A percentile compares a stretch with the other conserved stretches of the same genome.
These are phyloP conservation scores for Neurospora crassa DNA, from an alignment of 2,329 filamentous ascomycete genomes.

Conservation along the genomic window DNA sequence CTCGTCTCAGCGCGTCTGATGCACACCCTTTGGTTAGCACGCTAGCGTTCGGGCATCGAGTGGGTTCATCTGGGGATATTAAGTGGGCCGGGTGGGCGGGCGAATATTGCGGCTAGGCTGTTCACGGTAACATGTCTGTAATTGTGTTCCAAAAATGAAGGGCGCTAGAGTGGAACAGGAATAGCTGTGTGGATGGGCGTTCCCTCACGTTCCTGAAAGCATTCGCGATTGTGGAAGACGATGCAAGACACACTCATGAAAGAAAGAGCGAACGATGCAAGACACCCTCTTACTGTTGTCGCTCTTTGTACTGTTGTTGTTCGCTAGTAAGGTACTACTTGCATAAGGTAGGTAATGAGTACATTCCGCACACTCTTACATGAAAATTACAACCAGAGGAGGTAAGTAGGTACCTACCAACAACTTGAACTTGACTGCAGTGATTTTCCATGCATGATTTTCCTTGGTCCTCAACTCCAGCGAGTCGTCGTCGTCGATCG, in stretches of 20 bases:
- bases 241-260: background rate
- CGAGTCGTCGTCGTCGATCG: too few relatives aligned
- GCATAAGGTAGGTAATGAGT: background rate
- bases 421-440: background rate
- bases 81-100: background rate
- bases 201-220: conserved; percentile 5
- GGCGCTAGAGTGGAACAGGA: conserved; percentile 7
- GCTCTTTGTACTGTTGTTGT: background rate
- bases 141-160: conserved; percentile 14
- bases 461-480: too few relatives aligned
- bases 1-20: background rate
- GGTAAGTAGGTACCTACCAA: background rate
- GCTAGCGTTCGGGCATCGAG: background rate
- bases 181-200: conserved; percentile 4
- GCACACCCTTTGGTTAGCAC: background rate
- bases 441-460: background rate
- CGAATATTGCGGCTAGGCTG: background rate
- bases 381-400: background rate
- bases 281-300: background rate
- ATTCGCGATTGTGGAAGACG: background rate
- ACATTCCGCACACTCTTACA: background rate
- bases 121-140: background rate
- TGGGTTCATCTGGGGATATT: background rate
- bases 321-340: background rate
- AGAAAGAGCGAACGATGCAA: background rate